Conservation (phyloP, 352 stramenopile species). For the Blastocystis hominis region DNA sequence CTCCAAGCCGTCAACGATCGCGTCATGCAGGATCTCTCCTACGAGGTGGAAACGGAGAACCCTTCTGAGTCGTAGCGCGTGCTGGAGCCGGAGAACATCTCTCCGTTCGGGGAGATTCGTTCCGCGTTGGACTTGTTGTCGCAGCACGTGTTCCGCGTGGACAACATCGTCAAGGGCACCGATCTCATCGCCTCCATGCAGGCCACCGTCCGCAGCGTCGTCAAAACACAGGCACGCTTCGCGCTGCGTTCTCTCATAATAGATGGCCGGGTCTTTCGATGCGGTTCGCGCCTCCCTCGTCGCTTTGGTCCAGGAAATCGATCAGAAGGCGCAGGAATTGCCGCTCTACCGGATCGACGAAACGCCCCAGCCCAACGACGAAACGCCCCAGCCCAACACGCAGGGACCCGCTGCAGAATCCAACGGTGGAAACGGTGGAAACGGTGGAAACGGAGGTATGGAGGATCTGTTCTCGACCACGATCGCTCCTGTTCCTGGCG, state of each 20-base stretch:
- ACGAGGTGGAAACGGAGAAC: not conserved
- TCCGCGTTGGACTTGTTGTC: not conserved
- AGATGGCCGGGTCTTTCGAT: slow-evolving; percentile 32
- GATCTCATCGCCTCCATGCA: not conserved
- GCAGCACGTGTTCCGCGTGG: not conserved
- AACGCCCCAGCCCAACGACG: not conserved
- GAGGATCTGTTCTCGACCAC: not conserved
- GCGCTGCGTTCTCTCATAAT: no score
- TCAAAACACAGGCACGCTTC: slow-evolving; percentile 25
- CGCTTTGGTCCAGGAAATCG: not conserved
- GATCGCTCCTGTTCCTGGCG: not conserved
- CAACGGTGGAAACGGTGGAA: no score
- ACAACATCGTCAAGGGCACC: slow-evolving; percentile 25
- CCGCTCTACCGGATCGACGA: no score
- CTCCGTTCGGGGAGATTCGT: slow-evolving; percentile 4
- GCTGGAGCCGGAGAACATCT: not conserved
- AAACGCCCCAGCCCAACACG: no score
- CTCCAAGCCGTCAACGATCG: not conserved
- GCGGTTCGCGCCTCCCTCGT: not conserved
- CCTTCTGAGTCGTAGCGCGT: slow-evolving; percentile 1
- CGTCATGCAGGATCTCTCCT: not conserved
- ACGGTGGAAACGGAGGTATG: no score
- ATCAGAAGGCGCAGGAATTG: not conserved
- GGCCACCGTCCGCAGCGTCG: not conserved
- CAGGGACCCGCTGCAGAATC: not conserved